Percentiles rank a stretch among this genome's conserved stretches.
phyloP scores from a whole-genome alignment of 148 eudicot species.

The Drosera capensis region DNA sequence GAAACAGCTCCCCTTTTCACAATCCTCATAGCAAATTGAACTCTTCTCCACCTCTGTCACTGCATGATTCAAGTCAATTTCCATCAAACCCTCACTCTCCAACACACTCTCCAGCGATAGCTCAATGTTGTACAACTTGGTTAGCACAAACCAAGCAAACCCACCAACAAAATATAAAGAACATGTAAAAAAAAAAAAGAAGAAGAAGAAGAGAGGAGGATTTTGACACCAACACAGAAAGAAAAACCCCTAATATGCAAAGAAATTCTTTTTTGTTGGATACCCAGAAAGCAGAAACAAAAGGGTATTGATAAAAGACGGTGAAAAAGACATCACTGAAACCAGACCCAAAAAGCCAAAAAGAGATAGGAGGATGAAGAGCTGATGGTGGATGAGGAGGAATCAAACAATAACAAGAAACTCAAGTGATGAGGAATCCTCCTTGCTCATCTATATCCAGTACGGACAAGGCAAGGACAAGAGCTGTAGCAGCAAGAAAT shows the following conservation, averaged over 20 bases:
- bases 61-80: slow-evolving; percentile 77
- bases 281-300: slow-evolving; percentile 18
- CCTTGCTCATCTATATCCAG: slow-evolving; percentile 30
- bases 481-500: slow-evolving; percentile 33
- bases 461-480: slow-evolving; percentile 25
- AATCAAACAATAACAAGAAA: slow-evolving; percentile 26
- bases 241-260: slow-evolving; percentile 27
- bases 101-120: neutral
- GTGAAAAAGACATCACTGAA: slow-evolving; percentile 6
- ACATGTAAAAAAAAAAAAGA: neutral
- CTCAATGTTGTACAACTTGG: neutral
- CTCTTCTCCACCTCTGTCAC: slow-evolving; percentile 29
- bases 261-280: slow-evolving; percentile 11
- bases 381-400: slow-evolving; percentile 2
- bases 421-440: slow-evolving; percentile 50
- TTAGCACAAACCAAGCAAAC: neutral
- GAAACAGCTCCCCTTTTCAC: slow-evolving; percentile 20
- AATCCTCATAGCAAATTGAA: slow-evolving; percentile 26
- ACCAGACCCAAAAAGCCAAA: neutral
- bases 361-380: neutral
- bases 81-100: slow-evolving; percentile 29
- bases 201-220: slow-evolving; percentile 10
- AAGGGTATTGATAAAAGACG: no score
- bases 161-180: slow-evolving; percentile 7
- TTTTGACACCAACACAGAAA: slow-evolving; percentile 18